Evolutionary conservation across 805 yeast genomes (phyloP), one percentile per base, ranked within the genome.

Genomic region (Saccharomyces eubayanus): DNA sequence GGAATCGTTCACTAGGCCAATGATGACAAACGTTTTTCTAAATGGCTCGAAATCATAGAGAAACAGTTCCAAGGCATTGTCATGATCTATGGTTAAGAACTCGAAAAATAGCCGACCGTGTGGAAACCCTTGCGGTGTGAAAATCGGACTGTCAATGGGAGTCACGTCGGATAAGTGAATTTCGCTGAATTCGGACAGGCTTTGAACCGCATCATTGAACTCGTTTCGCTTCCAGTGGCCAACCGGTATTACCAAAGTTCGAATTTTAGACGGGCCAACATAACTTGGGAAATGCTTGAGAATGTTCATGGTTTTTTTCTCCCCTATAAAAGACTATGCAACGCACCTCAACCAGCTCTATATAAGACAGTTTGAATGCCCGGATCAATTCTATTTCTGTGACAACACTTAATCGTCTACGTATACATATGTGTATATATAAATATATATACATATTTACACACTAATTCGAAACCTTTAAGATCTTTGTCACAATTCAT

Each of bases 31-130:
- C 0, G 87, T 81, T 64, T 89, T 89, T 51, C 97, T 72, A 69
- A 80, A 89, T 1, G 97, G 96, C 70, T 94, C 97, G 58, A 92
- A 82, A 68, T 92, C 98, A 60, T 86, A 88, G 46, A 92, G 72
- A 51, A 86, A 84, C 6, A 83, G 69, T 28, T 85, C 77, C 45
- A 81, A 83, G n/a, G 75, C 76, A 53, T 81, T 84, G 1, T 78
- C 56, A 24, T 60, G 57, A 9, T 63, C 66, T 8, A 54, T 72
- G 0, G 78, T 61, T 11, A 70, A 68, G 58, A 82, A 81, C 53
- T 83, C 83, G 62, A 79, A 87, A 12, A 83, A 67, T 0, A 92
- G 69, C 50, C 85, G 72, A 0, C 98, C 98, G 50, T 78, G 77
- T 0, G 97, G 96, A 62, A 81, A 87, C 0, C 85, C 84, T 63